Conservation (phyloP, 2,329 filamentous ascomycete species). For the Fonsecaea multimorphosa region DNA sequence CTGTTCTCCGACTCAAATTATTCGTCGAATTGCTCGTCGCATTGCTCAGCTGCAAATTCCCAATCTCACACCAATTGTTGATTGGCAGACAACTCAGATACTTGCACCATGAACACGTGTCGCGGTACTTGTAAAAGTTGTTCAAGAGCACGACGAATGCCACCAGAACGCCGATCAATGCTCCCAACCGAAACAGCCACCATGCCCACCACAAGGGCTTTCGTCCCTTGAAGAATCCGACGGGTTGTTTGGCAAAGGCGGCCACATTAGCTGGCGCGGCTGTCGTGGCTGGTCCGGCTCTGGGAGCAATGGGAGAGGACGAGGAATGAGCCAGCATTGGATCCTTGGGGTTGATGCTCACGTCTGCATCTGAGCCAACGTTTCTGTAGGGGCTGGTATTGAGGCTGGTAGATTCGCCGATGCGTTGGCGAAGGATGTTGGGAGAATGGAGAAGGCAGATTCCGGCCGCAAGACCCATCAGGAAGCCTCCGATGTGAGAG, state of each 20-base stretch:
- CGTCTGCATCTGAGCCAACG: slow-evolving; percentile 33
- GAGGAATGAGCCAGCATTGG: slow-evolving; percentile 16
- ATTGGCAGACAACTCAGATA: slow-evolving; percentile 83
- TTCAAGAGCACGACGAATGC: slow-evolving; percentile 85
- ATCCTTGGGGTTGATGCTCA: slow-evolving; percentile 28
- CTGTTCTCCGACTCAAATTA: slow-evolving; percentile 12
- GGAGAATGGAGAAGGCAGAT: slow-evolving; percentile 89
- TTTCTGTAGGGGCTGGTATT: slow-evolving; percentile 31
- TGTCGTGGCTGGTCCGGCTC: slow-evolving; percentile 36
- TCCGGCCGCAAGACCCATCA: slow-evolving; percentile 87
- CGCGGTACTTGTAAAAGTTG: slow-evolving; percentile 84
- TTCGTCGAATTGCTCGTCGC: slow-evolving; percentile 32
- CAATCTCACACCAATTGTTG: slow-evolving; percentile 53
- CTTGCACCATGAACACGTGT: slow-evolving; percentile 89
- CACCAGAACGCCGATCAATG: slow-evolving; percentile 78
- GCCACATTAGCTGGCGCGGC: slow-evolving; percentile 62
- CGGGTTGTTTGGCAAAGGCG: slow-evolving; percentile 56
- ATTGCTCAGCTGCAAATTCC: slow-evolving; percentile 41
- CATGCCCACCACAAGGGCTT: slow-evolving; percentile 97
- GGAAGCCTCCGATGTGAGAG: slow-evolving; percentile 92
- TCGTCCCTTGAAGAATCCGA: slow-evolving; percentile 86
- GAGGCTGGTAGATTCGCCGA: slow-evolving; percentile 61
- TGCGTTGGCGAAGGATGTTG: slow-evolving; percentile 74
- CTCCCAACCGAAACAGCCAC: slow-evolving; percentile 85
- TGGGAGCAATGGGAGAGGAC: not conserved